These are phyloP conservation scores for Alternaria arborescens DNA, from an alignment of 2,329 filamentous ascomycete genomes.

Conservation along the genomic window DNA sequence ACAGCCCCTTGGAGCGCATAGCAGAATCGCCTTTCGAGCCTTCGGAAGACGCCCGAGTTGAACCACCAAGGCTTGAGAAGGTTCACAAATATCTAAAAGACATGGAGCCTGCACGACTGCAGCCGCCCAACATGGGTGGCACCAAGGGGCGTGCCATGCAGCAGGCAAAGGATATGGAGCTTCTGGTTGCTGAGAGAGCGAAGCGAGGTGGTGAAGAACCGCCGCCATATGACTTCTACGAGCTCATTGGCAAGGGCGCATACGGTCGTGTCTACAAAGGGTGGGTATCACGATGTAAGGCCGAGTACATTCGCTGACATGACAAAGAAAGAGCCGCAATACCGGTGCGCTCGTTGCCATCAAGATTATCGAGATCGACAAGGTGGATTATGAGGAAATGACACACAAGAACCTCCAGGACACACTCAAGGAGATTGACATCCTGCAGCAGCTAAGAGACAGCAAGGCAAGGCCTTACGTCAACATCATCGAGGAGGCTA, in stretches of 20 bases:
- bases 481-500: conserved; percentile 81
- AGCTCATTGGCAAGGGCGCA: conserved; percentile 78
- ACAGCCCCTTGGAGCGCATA: conserved; percentile 37
- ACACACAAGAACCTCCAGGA: conserved; percentile 55
- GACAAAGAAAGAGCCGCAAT: conserved; percentile 48
- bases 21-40: conserved; percentile 33
- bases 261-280: conserved; percentile 79
- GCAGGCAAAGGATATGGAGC: conserved; percentile 76
- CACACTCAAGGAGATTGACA: conserved; percentile 69
- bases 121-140: conserved; percentile 42
- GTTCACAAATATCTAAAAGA: conserved; percentile 14
- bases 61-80: conserved; percentile 8
- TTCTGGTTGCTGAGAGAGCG: conserved; percentile 68
- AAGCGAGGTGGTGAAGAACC: conserved; percentile 66
- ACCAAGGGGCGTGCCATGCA: conserved; percentile 69
- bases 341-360: conserved; percentile 70
- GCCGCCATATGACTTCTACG: conserved; percentile 73
- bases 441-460: conserved; percentile 76
- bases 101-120: conserved; percentile 45
- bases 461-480: conserved; percentile 82
- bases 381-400: conserved; percentile 66
- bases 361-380: conserved; percentile 87
- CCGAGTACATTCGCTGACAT: conserved; percentile 26
- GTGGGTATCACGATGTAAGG: conserved; percentile 35
- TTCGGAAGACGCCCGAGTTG: not conserved